These are phyloP conservation scores for Ceratocystiopsis brevicomis DNA, from an alignment of 2,329 filamentous ascomycete species.

Conservation along the genomic window DNA sequence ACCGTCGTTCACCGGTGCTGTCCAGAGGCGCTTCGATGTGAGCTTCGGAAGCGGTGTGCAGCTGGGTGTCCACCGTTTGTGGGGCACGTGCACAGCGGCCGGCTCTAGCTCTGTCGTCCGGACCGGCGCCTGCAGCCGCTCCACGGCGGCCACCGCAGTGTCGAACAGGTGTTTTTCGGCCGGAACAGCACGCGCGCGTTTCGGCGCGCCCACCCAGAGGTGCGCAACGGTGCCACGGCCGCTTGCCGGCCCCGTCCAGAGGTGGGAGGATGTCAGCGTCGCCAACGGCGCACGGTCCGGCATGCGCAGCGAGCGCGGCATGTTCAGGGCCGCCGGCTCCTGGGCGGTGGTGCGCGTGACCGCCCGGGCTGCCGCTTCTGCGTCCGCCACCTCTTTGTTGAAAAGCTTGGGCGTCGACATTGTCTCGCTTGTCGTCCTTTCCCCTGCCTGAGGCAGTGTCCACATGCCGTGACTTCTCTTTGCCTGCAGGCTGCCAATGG, in stretches of 20 bases:
- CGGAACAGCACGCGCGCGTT: no score
- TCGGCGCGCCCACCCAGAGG: not conserved
- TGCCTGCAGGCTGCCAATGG: not conserved
- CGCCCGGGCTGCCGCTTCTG: no score
- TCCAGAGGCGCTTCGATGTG: no score
- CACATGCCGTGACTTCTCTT: not conserved
- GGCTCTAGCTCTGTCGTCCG: not conserved
- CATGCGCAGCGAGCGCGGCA: not conserved
- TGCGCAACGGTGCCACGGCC: not conserved
- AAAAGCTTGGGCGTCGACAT: no score
- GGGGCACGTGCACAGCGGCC: not conserved
- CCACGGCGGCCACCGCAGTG: not conserved
- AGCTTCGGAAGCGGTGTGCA: not conserved
- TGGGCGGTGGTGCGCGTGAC: not conserved
- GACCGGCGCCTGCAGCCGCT: not conserved
- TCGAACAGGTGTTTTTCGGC: not conserved
- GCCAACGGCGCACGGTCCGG: no score
- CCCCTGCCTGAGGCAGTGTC: conserved; percentile 1
- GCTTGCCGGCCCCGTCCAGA: not conserved
- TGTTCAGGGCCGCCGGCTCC: not conserved
- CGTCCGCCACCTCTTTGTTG: no score
- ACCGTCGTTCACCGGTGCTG: no score
- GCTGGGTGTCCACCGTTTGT: no score
- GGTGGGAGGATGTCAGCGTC: not conserved
- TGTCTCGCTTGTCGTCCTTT: not conserved